Base-by-base conservation (phyloP, 2,329 filamentous ascomycete species). In the Chalara sp. region DNA sequence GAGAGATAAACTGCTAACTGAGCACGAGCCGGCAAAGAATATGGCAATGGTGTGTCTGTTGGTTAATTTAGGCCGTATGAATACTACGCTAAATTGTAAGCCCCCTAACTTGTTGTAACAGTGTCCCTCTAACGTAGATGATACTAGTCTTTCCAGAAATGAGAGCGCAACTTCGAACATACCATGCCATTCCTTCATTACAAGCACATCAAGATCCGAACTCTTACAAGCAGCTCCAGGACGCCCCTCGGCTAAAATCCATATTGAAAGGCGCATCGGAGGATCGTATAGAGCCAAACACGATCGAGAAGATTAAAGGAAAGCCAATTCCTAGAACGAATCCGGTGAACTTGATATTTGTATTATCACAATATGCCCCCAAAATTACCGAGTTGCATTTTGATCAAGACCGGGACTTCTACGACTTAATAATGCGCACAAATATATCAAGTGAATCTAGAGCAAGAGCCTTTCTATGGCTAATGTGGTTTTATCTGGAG, bases 41-140 rank as follows among this genome's bases (percentile, higher is more conserved):
- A 99, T 99, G 93, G 93, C 93, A 48, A 99, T 99, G 93, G 92
- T 99, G 53, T 99, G 93, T 70, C 74, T 99, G 58, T 73, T 99
- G 62, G 93, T 99, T 67, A 99, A 99, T 65, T 88, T 99, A 57
- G 93, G 93, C 52, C 80, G 93, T 56, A 99, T 99, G 93, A 99
- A 99, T 70, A 99, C 93, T 1, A 99, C 93, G 0, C 76, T 99
- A 45, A 99, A 99, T 65, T 97, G 91, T 96, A 74, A 65, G 83
- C 68, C 49, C 6, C 44, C 33, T 32, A 30, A 45, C 8, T 32
- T 6, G 10, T 32, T 21, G 21, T 21, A n/a, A 8, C 35, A 10
- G 7, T 6, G 48, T 52, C 51, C 35, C 12, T 7, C 21, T 6
- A 51, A 28, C 60, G 67, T 57, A 70, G 63, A 48, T 55, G 49